Evolutionary conservation across 441 rosid genomes (phyloP), one percentile per base, ranked within the genome.

Genomic region (Populus trichocarpa): DNA sequence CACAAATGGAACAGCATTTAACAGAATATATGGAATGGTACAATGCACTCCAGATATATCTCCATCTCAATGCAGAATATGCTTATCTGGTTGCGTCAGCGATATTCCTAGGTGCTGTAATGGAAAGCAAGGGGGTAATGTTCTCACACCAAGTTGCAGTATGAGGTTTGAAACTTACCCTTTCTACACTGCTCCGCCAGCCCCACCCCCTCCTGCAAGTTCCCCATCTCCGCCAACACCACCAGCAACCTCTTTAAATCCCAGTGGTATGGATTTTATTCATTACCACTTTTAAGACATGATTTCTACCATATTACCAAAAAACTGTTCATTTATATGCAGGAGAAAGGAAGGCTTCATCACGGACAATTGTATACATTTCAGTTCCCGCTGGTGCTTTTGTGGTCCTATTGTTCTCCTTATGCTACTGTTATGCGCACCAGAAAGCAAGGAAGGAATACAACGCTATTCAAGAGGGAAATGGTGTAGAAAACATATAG

Each of bases 131-230:
- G 87, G 89, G 33, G 78, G 82, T 57, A 73, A 83, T 64, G 53
- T 70, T 5, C 11, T 79, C 76, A 1, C 5, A 50, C 84, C 86
- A 0, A 86, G 86, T 67, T 83, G 89, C 28, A 72, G 10, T 22
- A 10, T 83, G 11, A 82, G 85, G 61, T 84, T 69, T 8, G 89
- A 83, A 75, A 1, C 22, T 0, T 71, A 72, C 36, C 75, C 6
- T 0, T 81, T 67, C 12, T 81, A 42, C 38, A 71, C 53, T 18
- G 71, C 36, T 26, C 67, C 73, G 0, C 57, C 42, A 4, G 1
- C 7, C 13, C 35, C 14, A 10, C 2, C 69, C 10, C 74, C 70
- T 0, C 63, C 76, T 0, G 78, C 82, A 3, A 14, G 67, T 0
- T 36, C 64, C 1, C 8, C 38, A 32, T 69, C 40, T 1, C 8